Percentiles rank a stretch among this genome's conserved stretches.
These are phyloP conservation scores for Oryza glaberrima DNA, from an alignment of 176 grass and related monocot genomes.

Conservation along the genomic window DNA sequence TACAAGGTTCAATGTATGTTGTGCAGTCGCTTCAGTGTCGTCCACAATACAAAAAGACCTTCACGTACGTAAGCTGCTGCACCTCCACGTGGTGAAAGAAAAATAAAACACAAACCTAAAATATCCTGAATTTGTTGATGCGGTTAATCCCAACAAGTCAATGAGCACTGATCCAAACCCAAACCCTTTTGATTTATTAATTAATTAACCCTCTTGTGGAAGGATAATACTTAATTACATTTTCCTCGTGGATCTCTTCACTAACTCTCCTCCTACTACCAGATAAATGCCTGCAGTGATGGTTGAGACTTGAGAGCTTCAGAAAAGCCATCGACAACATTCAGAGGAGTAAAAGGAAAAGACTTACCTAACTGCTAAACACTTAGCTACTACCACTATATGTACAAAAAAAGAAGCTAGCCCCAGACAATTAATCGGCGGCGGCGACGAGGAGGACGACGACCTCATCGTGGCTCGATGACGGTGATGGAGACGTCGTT, in stretches of 20 bases:
- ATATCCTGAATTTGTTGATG: neutral
- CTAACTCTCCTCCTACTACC: neutral
- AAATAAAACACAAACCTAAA: neutral
- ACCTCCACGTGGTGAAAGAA: neutral
- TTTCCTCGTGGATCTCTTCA: neutral
- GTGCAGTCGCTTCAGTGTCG: neutral
- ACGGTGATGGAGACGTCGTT: slow-evolving; percentile 73
- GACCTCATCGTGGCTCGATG: slow-evolving; percentile 59
- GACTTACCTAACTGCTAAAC: neutral
- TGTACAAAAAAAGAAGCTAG: too few species aligned
- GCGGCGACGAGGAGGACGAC: too few species aligned
- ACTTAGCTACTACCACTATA: too few species aligned
- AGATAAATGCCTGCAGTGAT: too few species aligned
- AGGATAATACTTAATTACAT: neutral
- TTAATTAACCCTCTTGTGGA: neutral
- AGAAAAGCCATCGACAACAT: too few species aligned
- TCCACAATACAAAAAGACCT: slow-evolving; percentile 19
- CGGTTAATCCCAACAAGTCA: neutral
- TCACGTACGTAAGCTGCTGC: slow-evolving; percentile 7
- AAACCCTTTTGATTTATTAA: neutral
- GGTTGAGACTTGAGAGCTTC: too few species aligned
- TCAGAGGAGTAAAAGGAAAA: neutral
- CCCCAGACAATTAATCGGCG: too few species aligned
- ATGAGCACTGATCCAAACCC: neutral
- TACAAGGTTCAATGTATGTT: neutral